phyloP scores from a whole-genome alignment of 441 rosid species.

The Croton laevigatus region DNA sequence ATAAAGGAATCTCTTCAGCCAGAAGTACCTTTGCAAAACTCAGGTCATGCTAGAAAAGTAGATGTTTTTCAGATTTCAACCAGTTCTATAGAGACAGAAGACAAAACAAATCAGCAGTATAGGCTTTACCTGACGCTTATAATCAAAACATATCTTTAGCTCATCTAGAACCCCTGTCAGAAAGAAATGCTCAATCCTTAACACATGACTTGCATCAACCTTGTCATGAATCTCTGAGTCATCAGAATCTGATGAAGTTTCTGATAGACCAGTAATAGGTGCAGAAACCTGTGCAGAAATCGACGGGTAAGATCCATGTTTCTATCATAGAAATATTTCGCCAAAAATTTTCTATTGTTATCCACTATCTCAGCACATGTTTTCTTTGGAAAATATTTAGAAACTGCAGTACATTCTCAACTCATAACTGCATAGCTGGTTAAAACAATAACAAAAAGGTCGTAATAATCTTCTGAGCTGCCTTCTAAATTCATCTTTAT shows the following conservation, averaged over 20 bases:
- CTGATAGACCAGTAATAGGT: slow-evolving; percentile 81
- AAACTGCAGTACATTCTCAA: background rate
- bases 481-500: background rate
- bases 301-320: slow-evolving; percentile 8
- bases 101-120: slow-evolving; percentile 11
- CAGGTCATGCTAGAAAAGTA: slow-evolving; percentile 50
- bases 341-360: background rate
- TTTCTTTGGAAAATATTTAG: background rate
- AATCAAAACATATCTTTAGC: slow-evolving; percentile 76
- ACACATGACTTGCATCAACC: slow-evolving; percentile 36
- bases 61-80: slow-evolving; percentile 34
- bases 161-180: slow-evolving; percentile 93
- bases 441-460: background rate
- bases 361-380: background rate
- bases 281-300: slow-evolving; percentile 66
- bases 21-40: slow-evolving; percentile 74
- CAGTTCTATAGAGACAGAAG: slow-evolving; percentile 19
- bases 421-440: background rate
- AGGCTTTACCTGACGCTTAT: slow-evolving; percentile 57
- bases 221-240: slow-evolving; percentile 56
- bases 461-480: background rate
- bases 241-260: slow-evolving; percentile 81
- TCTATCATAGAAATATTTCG: slow-evolving; percentile 1
- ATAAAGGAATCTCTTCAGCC: slow-evolving; percentile 67
- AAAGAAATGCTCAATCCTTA: slow-evolving; percentile 61